Conservation (phyloP, 108 stramenopile genomes). For the Nannochloropsis salina region DNA sequence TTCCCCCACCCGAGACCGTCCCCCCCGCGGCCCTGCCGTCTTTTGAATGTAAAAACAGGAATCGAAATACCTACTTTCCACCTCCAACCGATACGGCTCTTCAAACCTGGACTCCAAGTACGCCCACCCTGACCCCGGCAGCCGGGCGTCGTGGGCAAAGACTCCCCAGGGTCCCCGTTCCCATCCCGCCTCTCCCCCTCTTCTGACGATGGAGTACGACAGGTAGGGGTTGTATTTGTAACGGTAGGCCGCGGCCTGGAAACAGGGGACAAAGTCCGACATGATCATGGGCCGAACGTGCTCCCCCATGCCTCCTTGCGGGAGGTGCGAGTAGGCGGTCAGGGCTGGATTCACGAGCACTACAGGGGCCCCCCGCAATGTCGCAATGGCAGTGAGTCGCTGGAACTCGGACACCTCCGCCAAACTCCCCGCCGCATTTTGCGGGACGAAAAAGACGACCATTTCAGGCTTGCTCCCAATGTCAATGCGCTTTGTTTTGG, state of each 20-base stretch:
- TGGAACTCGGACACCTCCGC: background rate
- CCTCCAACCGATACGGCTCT: background rate
- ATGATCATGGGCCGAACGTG: background rate
- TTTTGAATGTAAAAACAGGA: background rate
- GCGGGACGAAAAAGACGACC: background rate
- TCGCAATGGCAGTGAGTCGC: background rate
- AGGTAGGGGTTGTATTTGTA: background rate
- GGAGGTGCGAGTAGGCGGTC: constrained; percentile 13
- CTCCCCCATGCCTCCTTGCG: background rate
- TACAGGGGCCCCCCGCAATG: background rate
- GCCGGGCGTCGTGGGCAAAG: background rate
- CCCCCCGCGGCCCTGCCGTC: background rate
- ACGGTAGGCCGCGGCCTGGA: background rate
- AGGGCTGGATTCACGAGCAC: background rate
- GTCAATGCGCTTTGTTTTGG: background rate
- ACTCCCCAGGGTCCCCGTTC: background rate
- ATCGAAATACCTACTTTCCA: background rate
- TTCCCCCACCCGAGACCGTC: background rate
- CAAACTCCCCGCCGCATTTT: background rate
- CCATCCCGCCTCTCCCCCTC: background rate
- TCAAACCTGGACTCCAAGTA: background rate
- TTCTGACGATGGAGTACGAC: constrained; percentile 6
- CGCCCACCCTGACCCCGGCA: background rate
- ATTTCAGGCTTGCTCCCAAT: background rate
- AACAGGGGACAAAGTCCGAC: background rate